Conservation (phyloP, 1,284 basidiomycete genomes). For the Boletus semigastroideus region DNA sequence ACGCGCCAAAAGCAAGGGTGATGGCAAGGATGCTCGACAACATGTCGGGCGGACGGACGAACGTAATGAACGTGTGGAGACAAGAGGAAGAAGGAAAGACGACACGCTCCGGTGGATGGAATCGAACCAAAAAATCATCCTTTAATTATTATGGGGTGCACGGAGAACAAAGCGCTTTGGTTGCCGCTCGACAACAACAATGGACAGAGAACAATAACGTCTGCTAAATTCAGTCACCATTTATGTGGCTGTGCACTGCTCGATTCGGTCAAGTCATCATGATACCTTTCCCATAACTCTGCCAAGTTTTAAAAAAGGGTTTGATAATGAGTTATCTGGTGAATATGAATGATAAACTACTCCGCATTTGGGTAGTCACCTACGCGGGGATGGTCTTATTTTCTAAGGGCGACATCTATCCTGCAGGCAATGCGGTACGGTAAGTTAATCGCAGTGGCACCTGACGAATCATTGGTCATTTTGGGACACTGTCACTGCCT, state of each 20-base stretch:
- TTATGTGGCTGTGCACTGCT: constrained; percentile 17
- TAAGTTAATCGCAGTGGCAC: too few relatives aligned
- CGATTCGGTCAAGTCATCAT: too few relatives aligned
- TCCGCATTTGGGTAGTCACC: too few relatives aligned
- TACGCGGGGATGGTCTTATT: too few relatives aligned
- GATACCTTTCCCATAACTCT: too few relatives aligned
- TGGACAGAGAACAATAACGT: constrained; percentile 30
- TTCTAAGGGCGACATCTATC: too few relatives aligned
- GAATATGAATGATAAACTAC: too few relatives aligned
- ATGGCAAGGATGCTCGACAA: constrained; percentile 45
- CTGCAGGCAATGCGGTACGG: too few relatives aligned
- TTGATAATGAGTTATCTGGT: too few relatives aligned
- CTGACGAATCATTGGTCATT: too few relatives aligned
- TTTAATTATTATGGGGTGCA: constrained; percentile 26
- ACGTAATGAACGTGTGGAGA: constrained; percentile 26
- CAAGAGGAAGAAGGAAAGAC: constrained; percentile 27
- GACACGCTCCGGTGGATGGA: constrained; percentile 13
- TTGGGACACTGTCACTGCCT: too few relatives aligned
- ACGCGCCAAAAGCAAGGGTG: constrained; percentile 44
- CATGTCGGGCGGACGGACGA: constrained; percentile 41
- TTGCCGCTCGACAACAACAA: constrained; percentile 29
- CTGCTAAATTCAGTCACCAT: neutral
- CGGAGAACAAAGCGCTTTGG: constrained; percentile 26
- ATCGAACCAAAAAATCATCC: constrained; percentile 16
- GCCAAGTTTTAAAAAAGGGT: too few relatives aligned